These are phyloP conservation scores for Juncus effusus DNA, from an alignment of 176 grass and related monocot genomes.

Conservation along the genomic window DNA sequence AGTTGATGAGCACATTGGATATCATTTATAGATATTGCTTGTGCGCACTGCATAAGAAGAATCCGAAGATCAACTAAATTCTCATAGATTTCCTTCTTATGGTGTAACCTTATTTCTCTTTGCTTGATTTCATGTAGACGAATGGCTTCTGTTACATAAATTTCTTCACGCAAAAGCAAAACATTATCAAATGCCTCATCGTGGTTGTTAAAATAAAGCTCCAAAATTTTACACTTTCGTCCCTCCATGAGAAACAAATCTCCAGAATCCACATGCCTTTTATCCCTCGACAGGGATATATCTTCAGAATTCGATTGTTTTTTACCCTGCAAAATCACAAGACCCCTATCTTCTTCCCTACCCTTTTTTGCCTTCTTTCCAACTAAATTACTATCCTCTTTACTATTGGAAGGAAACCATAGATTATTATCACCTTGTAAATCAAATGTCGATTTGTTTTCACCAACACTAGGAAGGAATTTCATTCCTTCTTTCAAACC, in stretches of 20 bases:
- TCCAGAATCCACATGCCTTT: background rate
- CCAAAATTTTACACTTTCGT: constrained; percentile 19
- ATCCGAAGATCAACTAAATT: constrained; percentile 24
- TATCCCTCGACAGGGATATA: background rate
- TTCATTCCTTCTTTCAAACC: constrained; percentile 33
- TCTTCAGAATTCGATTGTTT: no score
- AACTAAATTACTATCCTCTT: background rate
- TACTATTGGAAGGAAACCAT: no score
- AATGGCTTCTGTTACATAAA: constrained; percentile 3
- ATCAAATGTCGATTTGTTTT: constrained; percentile 8
- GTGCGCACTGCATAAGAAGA: constrained; percentile 29
- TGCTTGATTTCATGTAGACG: background rate
- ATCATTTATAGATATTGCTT: constrained; percentile 33
- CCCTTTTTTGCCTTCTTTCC: background rate
- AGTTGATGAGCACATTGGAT: constrained; percentile 13
- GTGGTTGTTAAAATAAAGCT: constrained; percentile 14
- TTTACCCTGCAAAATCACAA: no score
- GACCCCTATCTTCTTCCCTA: no score
- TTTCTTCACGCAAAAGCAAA: constrained; percentile 28
- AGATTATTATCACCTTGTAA: background rate
- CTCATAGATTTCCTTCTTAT: constrained; percentile 22
- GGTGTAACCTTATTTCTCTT: no score
- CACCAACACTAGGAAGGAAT: constrained; percentile 24
- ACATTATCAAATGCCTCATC: constrained; percentile 27
- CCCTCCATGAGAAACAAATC: constrained; percentile 15